These are phyloP conservation scores for Apiospora pterosperma DNA, from an alignment of 2,329 filamentous ascomycete species.

Conservation along the genomic window DNA sequence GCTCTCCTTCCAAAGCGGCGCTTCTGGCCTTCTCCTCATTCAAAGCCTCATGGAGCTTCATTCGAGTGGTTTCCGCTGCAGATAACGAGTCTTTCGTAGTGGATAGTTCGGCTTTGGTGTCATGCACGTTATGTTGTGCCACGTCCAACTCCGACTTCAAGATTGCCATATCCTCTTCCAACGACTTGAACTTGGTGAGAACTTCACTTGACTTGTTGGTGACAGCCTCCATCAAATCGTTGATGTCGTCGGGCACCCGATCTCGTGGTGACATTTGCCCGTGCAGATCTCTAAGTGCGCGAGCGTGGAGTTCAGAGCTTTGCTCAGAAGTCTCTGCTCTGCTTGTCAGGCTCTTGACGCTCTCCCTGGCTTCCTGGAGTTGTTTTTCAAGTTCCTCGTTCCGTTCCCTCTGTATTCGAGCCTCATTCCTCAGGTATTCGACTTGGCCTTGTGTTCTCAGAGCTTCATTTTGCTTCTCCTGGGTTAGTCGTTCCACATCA, in stretches of 20 bases:
- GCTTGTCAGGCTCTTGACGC: slow-evolving; percentile 47
- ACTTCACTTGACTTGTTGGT: slow-evolving; percentile 55
- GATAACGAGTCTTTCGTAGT: slow-evolving; percentile 49
- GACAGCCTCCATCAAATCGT: slow-evolving; percentile 58
- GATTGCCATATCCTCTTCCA: slow-evolving; percentile 57
- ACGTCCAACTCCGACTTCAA: slow-evolving; percentile 62
- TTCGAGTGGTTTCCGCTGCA: slow-evolving; percentile 46
- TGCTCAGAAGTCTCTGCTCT: slow-evolving; percentile 50
- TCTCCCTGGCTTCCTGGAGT: slow-evolving; percentile 52
- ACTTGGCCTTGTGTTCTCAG: slow-evolving; percentile 60
- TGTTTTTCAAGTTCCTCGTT: slow-evolving; percentile 57
- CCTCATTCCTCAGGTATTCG: slow-evolving; percentile 60
- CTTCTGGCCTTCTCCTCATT: slow-evolving; percentile 52
- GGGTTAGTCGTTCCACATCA: slow-evolving; percentile 64
- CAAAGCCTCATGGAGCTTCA: slow-evolving; percentile 51
- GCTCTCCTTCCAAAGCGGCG: slow-evolving; percentile 51
- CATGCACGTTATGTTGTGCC: slow-evolving; percentile 50
- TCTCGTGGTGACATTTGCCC: slow-evolving; percentile 53
- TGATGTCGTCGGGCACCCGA: slow-evolving; percentile 50
- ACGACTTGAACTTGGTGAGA: slow-evolving; percentile 54
- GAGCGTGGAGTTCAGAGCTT: slow-evolving; percentile 47
- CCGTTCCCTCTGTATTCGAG: slow-evolving; percentile 55
- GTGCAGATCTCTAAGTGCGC: slow-evolving; percentile 57
- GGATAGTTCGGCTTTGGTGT: slow-evolving; percentile 56
- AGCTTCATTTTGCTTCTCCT: slow-evolving; percentile 53